Evolutionary conservation across 331 rosid genomes (phyloP), one percentile per base, ranked within the genome.

Genomic region (Rhamnella rubrinervis): DNA sequence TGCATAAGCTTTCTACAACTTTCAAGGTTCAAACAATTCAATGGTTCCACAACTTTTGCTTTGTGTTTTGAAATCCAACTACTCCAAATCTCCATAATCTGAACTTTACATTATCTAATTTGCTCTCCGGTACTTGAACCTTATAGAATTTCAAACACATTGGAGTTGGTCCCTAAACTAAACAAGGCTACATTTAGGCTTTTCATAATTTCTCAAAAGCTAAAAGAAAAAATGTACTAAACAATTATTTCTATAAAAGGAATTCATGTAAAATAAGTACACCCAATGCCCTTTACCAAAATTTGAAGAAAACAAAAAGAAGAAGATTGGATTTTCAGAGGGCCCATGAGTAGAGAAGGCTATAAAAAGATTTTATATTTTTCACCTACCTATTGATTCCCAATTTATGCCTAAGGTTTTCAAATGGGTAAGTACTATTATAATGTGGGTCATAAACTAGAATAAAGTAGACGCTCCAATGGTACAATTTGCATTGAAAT

Each of bases 381-480:
- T 70, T 61, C 56, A 81, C 85, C 87, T 59, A 73, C 72, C 21
- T n/a, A 44, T 70, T 14, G 25, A 18, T 6, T 19, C 17, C 75
- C 64, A 64, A 75, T 77, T 71, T 40, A 64, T 31, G 59, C 71
- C 31, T 62, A 9, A 50, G 67, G 46, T 56, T 71, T 0, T 83
- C 81, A 81, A 71, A 73, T 5, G 20, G 71, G 83, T 65, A 83
- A 44, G 14, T 44, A 14, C 49, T 44, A 44, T 1, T 44, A 8
- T 44, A 44, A 9, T 44, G 49, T 44, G 49, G 49, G 49, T 44
- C 49, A 44, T 44, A 44, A 9, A 2, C 49, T 44, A 44, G 49
- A 15, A 7, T 41, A 11, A 44, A 44, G 15, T 44, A 44, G 49
- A 44, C 49, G 49, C 49, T 44, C 49, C 49, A 50, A 50, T 66